Evolutionary conservation across 805 yeast genomes (phyloP), one percentile per base, ranked within the genome.

Genomic region (Ascoidea asiatica): DNA sequence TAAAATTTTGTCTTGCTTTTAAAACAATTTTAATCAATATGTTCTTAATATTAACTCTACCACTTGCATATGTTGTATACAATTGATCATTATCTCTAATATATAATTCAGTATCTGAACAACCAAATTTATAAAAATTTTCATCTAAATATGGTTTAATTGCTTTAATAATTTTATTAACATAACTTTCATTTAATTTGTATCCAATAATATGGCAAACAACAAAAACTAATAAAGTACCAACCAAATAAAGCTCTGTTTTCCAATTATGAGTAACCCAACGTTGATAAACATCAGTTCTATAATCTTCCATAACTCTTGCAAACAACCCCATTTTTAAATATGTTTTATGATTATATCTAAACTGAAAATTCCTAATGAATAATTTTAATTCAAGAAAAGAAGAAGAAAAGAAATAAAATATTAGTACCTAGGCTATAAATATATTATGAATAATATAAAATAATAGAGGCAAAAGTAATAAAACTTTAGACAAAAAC

Each of bases 91-190:
- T 73, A 56, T 82, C 94, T 59, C 75, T 71, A 52, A 78, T 67
- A 50, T 70, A 67, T 54, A 77, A 62, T 46, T 67, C 59, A 19
- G 63, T 64, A 38, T 56, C 46, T 5, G 67, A 56, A 35, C 70
- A 75, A 49, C 95, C 95, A 48, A 81, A 89, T 59, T 82, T 88
- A 55, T 69, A 75, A 59, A 90, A 92, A 59, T 89, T 81, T 37
- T 72, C 71, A 39, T 70, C 66, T 47, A 89, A 67, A 8, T 70
- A 73, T 1, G 70, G 73, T 29, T 68, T 56, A 38, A 78, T 63
- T 4, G 75, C 70, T 15, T 61, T 54, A 46, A 84, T 64, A 62
- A 79, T 72, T 18, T 59, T 63, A 37, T 66, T 64, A 33, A 83
- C 92, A 51, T 70, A 64, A 5, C 62, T 55, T 46, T 67, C 62